A percentile compares a stretch with the other conserved stretches of the same genome.
phyloP scores from a whole-genome alignment of 306 rosid species.

The Heteromeles arbutifolia region DNA sequence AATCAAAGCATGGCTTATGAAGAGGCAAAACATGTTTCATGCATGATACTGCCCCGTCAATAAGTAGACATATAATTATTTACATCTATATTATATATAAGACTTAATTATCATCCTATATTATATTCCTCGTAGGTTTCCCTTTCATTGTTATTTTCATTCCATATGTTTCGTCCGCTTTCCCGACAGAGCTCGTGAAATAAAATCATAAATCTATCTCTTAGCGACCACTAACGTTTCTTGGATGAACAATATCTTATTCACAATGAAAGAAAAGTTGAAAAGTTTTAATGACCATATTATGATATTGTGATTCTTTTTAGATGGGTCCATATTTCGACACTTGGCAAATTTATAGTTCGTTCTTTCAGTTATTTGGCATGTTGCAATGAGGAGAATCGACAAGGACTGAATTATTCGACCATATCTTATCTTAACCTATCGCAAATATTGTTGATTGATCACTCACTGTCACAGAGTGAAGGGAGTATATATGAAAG shows the following conservation, averaged over 20 bases:
- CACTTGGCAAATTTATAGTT: background rate
- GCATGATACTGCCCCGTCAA: background rate
- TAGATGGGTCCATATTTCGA: background rate
- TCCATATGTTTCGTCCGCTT: slow-evolving; percentile 4
- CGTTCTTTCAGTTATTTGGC: background rate
- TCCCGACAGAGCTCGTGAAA: background rate
- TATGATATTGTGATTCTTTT: background rate
- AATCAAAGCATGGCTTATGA: background rate
- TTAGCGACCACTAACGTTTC: background rate
- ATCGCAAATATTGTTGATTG: no score
- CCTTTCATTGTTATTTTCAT: slow-evolving; percentile 14
- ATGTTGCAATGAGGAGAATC: background rate
- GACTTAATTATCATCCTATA: background rate
- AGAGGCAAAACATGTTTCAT: background rate
- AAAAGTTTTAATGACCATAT: background rate
- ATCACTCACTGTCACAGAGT: no score
- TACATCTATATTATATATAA: no score
- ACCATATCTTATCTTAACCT: background rate
- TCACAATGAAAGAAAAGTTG: background rate
- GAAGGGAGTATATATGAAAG: no score
- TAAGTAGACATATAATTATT: background rate
- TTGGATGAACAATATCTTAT: background rate
- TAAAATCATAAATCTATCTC: background rate
- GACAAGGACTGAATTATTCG: background rate
- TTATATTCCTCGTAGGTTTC: slow-evolving; percentile 13